Percentiles rank a stretch among this genome's conserved stretches.
Conservation (phyloP, 345 rosid species). For the Psidium guajava region DNA sequence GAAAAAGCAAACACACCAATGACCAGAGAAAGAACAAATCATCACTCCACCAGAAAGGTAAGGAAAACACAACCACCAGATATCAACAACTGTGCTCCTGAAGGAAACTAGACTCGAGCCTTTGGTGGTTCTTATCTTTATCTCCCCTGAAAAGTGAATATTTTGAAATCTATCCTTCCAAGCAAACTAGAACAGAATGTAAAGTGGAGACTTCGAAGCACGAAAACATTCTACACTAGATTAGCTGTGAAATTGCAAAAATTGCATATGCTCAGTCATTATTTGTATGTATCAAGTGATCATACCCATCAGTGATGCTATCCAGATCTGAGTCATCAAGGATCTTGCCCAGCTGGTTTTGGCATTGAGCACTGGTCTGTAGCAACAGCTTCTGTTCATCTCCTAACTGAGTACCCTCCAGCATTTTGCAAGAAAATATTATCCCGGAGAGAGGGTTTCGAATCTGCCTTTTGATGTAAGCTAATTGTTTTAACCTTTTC, state of each 20-base stretch:
- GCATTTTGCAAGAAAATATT: conserved; percentile 57
- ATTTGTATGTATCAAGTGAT: background rate
- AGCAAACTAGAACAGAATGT: background rate
- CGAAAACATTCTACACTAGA: background rate
- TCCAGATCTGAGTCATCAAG: conserved; percentile 82
- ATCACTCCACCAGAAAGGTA: background rate
- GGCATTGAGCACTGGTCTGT: conserved; percentile 73
- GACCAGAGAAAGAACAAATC: background rate
- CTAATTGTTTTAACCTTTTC: conserved; percentile 59
- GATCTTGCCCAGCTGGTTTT: conserved; percentile 67
- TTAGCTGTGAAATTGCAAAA: background rate
- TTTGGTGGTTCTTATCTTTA: background rate
- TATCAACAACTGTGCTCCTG: background rate
- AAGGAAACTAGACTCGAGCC: background rate
- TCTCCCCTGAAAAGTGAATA: background rate
- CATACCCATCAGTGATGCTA: conserved; percentile 79
- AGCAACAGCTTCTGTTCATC: conserved; percentile 58
- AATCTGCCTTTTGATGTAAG: conserved; percentile 79
- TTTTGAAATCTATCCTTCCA: background rate
- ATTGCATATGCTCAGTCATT: background rate
- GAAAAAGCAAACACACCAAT: background rate
- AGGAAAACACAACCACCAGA: background rate
- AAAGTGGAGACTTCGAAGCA: background rate
- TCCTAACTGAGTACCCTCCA: conserved; percentile 68
- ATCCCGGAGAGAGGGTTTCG: conserved; percentile 75